Conservation (phyloP, 192 early-diverging fungal genomes). For the Linderina pennispora region DNA sequence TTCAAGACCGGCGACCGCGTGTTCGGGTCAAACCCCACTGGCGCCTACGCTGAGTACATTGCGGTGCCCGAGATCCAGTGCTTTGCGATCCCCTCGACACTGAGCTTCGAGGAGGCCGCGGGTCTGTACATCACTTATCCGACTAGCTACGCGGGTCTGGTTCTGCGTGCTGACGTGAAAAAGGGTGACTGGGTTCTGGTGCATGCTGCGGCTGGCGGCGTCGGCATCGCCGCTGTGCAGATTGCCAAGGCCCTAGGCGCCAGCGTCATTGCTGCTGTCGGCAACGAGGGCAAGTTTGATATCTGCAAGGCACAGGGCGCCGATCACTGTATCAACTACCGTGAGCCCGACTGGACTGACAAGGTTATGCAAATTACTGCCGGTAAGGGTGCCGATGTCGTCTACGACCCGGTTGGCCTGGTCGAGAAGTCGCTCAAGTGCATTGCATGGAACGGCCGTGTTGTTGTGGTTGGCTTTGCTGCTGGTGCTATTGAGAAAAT, state of each 20-base stretch:
- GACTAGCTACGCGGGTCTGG: constrained; percentile 70
- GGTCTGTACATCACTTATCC: constrained; percentile 76
- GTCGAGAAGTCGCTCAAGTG: constrained; percentile 53
- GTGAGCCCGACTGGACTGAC: constrained; percentile 60
- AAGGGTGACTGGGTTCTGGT: constrained; percentile 72
- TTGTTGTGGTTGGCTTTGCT: constrained; percentile 81
- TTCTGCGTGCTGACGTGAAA: constrained; percentile 55
- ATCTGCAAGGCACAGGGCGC: constrained; percentile 68
- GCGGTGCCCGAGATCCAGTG: constrained; percentile 50
- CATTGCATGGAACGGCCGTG: constrained; percentile 76
- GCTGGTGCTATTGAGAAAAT: constrained; percentile 76
- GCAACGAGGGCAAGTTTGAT: constrained; percentile 65
- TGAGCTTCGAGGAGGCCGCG: constrained; percentile 73
- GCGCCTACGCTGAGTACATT: constrained; percentile 76
- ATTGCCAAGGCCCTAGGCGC: constrained; percentile 73
- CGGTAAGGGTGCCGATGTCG: constrained; percentile 68
- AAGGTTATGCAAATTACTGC: constrained; percentile 62
- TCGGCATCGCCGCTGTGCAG: constrained; percentile 84
- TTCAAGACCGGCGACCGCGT: constrained; percentile 68
- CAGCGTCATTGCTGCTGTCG: constrained; percentile 77
- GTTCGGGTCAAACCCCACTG: constrained; percentile 65
- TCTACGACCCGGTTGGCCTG: constrained; percentile 82
- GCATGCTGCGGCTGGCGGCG: constrained; percentile 86
- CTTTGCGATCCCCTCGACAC: constrained; percentile 56
- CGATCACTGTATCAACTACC: constrained; percentile 77